phyloP scores from a whole-genome alignment of 257 asterid genomes.

The Hygrophila difformis region DNA sequence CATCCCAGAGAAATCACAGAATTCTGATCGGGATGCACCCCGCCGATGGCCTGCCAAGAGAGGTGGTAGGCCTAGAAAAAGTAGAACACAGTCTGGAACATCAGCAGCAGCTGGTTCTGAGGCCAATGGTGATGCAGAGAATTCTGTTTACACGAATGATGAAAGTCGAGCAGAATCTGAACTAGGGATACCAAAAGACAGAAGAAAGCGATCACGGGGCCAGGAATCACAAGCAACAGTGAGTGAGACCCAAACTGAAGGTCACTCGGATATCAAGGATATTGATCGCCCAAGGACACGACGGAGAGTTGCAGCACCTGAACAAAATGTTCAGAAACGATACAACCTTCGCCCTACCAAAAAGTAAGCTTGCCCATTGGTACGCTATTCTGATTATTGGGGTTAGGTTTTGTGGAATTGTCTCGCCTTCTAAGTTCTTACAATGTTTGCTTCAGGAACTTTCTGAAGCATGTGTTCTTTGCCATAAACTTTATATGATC shows the following conservation, averaged over 20 bases:
- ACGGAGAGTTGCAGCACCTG: slow-evolving; percentile 42
- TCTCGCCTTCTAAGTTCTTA: background rate
- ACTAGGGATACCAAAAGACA: slow-evolving; percentile 30
- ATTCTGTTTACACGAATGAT: slow-evolving; percentile 38
- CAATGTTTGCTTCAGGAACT: too few species aligned
- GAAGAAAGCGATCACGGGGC: slow-evolving; percentile 52
- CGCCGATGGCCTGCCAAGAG: slow-evolving; percentile 28
- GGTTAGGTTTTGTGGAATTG: slow-evolving; percentile 1
- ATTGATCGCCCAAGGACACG: slow-evolving; percentile 65
- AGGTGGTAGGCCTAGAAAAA: slow-evolving; percentile 29
- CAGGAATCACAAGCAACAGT: slow-evolving; percentile 42
- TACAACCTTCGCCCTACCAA: slow-evolving; percentile 77
- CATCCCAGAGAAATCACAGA: slow-evolving; percentile 35
- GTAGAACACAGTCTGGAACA: slow-evolving; percentile 30
- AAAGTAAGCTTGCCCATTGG: slow-evolving; percentile 34
- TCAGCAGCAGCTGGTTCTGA: slow-evolving; percentile 26
- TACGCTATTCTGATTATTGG: slow-evolving; percentile 5
- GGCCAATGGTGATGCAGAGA: slow-evolving; percentile 42
- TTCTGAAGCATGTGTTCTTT: too few species aligned
- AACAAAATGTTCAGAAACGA: slow-evolving; percentile 46
- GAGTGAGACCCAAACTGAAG: slow-evolving; percentile 62
- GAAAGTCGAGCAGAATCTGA: slow-evolving; percentile 54
- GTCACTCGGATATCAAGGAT: slow-evolving; percentile 49
- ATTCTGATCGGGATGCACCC: slow-evolving; percentile 26
- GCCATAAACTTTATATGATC: too few species aligned